Evolutionary conservation across 2,329 filamentous ascomycete species (phyloP).

Genomic region (Fusarium bulbicola): DNA sequence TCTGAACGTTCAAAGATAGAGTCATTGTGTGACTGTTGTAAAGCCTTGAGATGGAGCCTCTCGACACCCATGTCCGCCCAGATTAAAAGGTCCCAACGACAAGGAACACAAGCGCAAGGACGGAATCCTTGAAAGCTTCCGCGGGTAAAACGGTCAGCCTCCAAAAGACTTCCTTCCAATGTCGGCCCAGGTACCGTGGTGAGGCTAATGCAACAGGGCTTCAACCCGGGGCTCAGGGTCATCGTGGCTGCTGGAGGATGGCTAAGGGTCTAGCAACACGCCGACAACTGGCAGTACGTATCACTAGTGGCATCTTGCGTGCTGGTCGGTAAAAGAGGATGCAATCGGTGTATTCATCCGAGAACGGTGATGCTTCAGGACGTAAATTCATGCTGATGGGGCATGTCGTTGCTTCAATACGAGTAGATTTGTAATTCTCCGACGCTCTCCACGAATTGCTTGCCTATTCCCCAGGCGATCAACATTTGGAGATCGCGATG

Average conservation of each 20-base stretch:
- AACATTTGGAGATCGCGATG: constrained; percentile 24
- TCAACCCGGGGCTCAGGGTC: constrained; percentile 30
- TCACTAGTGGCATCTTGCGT: background rate
- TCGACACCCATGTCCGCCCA: background rate
- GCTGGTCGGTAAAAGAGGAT: constrained; percentile 6
- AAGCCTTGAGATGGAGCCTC: constrained; percentile 4
- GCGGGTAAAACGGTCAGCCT: constrained; percentile 29
- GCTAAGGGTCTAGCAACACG: constrained; percentile 12
- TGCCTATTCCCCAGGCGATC: constrained; percentile 6
- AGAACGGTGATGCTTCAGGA: background rate
- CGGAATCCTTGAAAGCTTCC: constrained; percentile 39
- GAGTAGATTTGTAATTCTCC: constrained; percentile 9
- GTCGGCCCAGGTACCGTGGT: constrained; percentile 29
- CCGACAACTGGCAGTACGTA: constrained; percentile 23
- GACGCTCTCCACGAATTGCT: constrained; percentile 12
- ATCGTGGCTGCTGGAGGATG: constrained; percentile 33
- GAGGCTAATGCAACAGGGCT: constrained; percentile 40
- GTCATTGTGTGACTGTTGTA: background rate
- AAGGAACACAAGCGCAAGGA: constrained; percentile 22
- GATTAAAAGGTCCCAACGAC: constrained; percentile 23
- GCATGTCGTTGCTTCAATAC: background rate
- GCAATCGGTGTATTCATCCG: background rate
- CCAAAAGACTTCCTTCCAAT: constrained; percentile 21
- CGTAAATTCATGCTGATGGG: background rate
- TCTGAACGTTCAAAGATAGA: background rate